Base-by-base conservation (phyloP, 345 rosid genomes). In the Adansonia digitata region DNA sequence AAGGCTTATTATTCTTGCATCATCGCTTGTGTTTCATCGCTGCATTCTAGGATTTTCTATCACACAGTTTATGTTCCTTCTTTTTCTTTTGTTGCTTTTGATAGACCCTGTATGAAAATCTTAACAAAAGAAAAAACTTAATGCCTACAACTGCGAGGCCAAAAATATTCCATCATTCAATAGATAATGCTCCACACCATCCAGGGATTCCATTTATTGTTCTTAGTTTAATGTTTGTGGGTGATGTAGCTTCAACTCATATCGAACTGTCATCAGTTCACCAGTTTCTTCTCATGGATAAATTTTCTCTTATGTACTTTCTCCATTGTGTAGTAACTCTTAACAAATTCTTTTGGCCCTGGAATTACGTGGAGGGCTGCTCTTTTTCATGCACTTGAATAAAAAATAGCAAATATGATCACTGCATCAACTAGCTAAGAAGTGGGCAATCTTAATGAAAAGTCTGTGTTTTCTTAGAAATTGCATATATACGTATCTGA, bases 31-130 rank as follows among this genome's bases (percentile, higher is more conserved):
- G 71, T 26, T 68, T 18, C 7, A 15, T 17, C 29, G 8, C 56
- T 29, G 72, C 72, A 8, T 17, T 48, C 57, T 69, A 66, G 51
- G 72, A 43, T 67, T 67, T 67, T 15, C 72, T 29, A 7, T 68
- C 35, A 15, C 55, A 17, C 55, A 5, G n/a, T 26, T 24, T 66
- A 20, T 14, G 42, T 66, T 66, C n/a, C 43, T 43, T 42, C 20
- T 6, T 42, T 66, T 24, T 2, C 37, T 65, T 24, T 24, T 66
- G 26, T 43, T 13, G 7, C 22, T 65, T 42, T 43, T 66, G 2
- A 66, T 66, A 42, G 43, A 42, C 0, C 40, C 57, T 15, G 42
- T 26, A 8, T 27, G 40, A 9, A 48, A 46, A 69, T 40, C 42
- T 15, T 35, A 7, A 7, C 22, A 26, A 67, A 45, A 37, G 45